A percentile compares a stretch with the other conserved stretches of the same genome.
These are phyloP conservation scores for Botrytis sinoallii DNA, from an alignment of 2,329 filamentous ascomycete species.

Conservation along the genomic window DNA sequence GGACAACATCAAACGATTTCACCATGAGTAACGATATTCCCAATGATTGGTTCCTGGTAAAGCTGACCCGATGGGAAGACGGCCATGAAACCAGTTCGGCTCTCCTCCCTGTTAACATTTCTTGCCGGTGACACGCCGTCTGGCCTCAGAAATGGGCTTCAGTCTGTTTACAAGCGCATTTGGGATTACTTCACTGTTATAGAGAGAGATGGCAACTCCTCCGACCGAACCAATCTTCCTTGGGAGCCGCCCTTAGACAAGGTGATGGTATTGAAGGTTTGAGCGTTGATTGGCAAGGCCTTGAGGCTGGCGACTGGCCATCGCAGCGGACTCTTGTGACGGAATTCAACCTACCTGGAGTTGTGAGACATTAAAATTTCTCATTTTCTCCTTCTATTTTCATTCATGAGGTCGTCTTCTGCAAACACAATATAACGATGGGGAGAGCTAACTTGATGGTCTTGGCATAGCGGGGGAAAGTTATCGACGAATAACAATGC, in stretches of 20 bases:
- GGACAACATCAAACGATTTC: neutral
- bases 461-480: neutral
- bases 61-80: neutral
- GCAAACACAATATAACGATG: neutral
- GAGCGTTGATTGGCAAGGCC: neutral
- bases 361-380: neutral
- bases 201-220: neutral
- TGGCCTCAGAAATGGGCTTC: neutral
- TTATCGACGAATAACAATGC: neutral
- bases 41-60: neutral
- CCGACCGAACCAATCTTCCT: neutral
- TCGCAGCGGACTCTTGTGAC: neutral
- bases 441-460: neutral
- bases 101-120: neutral
- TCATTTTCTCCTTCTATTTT: neutral
- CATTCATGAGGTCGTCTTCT: neutral
- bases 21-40: neutral
- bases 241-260: neutral
- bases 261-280: constrained; percentile 5
- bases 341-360: neutral
- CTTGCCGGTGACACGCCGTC: neutral
- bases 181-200: neutral
- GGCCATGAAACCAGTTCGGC: neutral
- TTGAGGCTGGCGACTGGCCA: neutral
- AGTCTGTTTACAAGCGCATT: neutral